Percentiles rank a stretch among this genome's conserved stretches.
Evolutionary conservation across 352 stramenopile species (phyloP).

Genomic region (Halophytophthora batemanensis): DNA sequence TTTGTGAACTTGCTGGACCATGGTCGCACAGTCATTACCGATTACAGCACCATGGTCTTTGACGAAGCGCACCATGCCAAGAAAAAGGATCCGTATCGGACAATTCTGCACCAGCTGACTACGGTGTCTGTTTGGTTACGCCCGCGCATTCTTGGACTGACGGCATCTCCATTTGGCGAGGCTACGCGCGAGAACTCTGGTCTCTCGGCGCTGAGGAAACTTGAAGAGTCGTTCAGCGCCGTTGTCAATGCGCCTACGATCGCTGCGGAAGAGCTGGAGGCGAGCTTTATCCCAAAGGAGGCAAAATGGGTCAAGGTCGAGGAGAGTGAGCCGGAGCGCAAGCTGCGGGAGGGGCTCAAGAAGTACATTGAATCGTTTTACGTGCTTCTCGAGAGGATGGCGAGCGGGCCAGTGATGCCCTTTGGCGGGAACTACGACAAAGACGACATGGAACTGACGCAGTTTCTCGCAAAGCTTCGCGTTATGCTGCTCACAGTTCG

Average conservation of each 20-base stretch:
- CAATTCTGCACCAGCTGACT: slow-evolving; percentile 45
- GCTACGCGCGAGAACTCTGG: slow-evolving; percentile 33
- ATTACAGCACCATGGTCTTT: slow-evolving; percentile 77
- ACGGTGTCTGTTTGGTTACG: slow-evolving; percentile 17
- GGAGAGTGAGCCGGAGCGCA: slow-evolving; percentile 28
- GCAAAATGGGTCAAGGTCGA: slow-evolving; percentile 57
- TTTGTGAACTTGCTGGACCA: slow-evolving; percentile 62
- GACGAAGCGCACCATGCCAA: slow-evolving; percentile 79
- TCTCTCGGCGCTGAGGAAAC: slow-evolving; percentile 31
- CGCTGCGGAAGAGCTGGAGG: slow-evolving; percentile 35
- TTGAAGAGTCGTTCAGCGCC: slow-evolving; percentile 46
- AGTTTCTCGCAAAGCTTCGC: slow-evolving; percentile 48
- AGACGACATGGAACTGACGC: slow-evolving; percentile 47
- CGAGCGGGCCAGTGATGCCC: slow-evolving; percentile 31
- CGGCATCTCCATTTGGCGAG: slow-evolving; percentile 72
- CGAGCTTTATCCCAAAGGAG: slow-evolving; percentile 51
- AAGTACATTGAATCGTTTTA: slow-evolving; percentile 48
- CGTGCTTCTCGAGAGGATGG: slow-evolving; percentile 16
- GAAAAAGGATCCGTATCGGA: slow-evolving; percentile 56
- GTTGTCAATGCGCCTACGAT: slow-evolving; percentile 66
- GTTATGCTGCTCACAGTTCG: slow-evolving; percentile 18
- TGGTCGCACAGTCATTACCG: slow-evolving; percentile 29
- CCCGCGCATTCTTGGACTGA: slow-evolving; percentile 63
- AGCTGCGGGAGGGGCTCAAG: slow-evolving; percentile 39
- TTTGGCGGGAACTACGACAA: slow-evolving; percentile 50